These are phyloP conservation scores for Capsicum chinense DNA, from an alignment of 257 asterid species.

Conservation along the genomic window DNA sequence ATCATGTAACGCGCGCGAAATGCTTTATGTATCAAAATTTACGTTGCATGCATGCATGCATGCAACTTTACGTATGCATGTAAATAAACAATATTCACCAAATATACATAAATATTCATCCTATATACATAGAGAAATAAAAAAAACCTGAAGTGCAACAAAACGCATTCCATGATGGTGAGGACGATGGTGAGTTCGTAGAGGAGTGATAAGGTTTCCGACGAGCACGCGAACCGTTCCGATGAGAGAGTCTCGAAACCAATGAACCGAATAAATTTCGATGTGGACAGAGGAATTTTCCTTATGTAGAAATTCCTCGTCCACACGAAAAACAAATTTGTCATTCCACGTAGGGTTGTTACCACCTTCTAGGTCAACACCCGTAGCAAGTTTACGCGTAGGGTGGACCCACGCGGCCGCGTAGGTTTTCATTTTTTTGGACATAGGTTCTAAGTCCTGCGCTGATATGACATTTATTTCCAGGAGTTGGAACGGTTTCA, in stretches of 20 bases:
- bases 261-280: slow-evolving; percentile 58
- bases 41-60: too few species aligned
- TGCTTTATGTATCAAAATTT: too few species aligned
- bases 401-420: slow-evolving; percentile 85
- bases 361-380: slow-evolving; percentile 66
- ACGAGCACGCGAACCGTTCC: slow-evolving; percentile 88
- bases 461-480: slow-evolving; percentile 89
- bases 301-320: slow-evolving; percentile 69
- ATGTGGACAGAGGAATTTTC: slow-evolving; percentile 82
- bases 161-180: slow-evolving; percentile 70
- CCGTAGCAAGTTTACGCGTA: slow-evolving; percentile 61
- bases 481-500: slow-evolving; percentile 75
- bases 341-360: slow-evolving; percentile 92
- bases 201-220: slow-evolving; percentile 79
- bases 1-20: too few species aligned
- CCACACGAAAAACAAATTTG: slow-evolving; percentile 89
- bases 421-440: slow-evolving; percentile 79
- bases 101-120: too few species aligned
- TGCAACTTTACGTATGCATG: too few species aligned
- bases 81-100: too few species aligned
- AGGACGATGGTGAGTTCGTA: slow-evolving; percentile 34
- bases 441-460: slow-evolving; percentile 79
- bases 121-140: not conserved
- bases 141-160: slow-evolving; percentile 82
- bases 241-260: slow-evolving; percentile 70